Evolutionary conservation across 495 filamentous ascomycete genomes (phyloP).

Genomic region (Lophiostoma macrostomum): DNA sequence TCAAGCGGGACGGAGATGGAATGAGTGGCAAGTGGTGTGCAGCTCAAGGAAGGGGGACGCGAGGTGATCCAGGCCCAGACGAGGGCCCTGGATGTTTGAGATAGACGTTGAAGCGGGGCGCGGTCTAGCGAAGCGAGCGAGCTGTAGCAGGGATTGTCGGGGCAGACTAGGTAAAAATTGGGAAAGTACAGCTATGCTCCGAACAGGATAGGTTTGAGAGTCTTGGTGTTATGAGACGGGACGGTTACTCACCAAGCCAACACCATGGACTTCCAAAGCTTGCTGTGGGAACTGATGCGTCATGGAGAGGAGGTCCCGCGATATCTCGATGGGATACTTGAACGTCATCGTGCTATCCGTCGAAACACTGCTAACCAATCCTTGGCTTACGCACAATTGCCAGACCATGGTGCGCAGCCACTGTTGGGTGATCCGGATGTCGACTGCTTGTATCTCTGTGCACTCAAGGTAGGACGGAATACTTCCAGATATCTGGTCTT

Average conservation of each 20-base stretch:
- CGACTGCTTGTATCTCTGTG: constrained; percentile 65
- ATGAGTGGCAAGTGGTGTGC: neutral
- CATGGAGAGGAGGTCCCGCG: constrained; percentile 64
- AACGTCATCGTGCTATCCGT: constrained; percentile 61
- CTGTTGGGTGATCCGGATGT: constrained; percentile 69
- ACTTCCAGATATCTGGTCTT: constrained; percentile 64
- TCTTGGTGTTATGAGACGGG: too few species aligned
- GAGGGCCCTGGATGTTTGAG: constrained; percentile 1
- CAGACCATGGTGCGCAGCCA: constrained; percentile 83
- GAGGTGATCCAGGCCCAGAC: neutral
- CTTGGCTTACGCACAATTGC: constrained; percentile 61
- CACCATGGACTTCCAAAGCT: constrained; percentile 71
- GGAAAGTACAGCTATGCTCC: neutral
- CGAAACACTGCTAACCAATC: constrained; percentile 50
- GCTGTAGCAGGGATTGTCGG: constrained; percentile 1
- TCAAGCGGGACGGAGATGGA: neutral
- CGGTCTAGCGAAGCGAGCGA: neutral
- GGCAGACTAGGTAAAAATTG: constrained; percentile 3
- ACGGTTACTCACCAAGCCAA: constrained; percentile 65
- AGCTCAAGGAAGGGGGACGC: neutral
- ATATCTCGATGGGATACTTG: constrained; percentile 67
- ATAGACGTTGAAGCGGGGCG: constrained; percentile 10
- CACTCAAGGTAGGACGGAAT: constrained; percentile 60
- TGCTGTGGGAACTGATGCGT: constrained; percentile 59
- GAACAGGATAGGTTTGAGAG: constrained; percentile 4